Evolutionary conservation across 1,284 basidiomycete species (phyloP).

Genomic region (Ustilago nuda): DNA sequence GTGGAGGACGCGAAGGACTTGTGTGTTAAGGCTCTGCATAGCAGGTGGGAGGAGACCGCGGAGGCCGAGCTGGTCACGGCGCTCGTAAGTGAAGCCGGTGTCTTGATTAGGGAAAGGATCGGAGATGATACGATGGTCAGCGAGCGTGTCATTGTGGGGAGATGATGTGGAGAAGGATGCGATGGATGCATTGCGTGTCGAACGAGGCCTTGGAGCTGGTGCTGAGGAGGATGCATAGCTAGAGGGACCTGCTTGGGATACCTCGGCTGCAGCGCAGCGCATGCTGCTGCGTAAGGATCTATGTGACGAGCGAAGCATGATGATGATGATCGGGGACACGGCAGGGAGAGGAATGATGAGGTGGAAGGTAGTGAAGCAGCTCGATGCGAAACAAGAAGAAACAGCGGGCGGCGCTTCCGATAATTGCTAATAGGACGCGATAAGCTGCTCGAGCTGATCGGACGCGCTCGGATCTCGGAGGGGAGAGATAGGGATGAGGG

Average conservation of each 20-base stretch:
- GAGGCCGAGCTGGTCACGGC: constrained; percentile 79
- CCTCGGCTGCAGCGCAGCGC: constrained; percentile 18
- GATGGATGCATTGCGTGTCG: constrained; percentile 7
- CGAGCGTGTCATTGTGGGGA: constrained; percentile 11
- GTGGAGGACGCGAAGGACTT: constrained; percentile 75
- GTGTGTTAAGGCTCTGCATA: constrained; percentile 72
- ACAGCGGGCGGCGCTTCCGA: not conserved
- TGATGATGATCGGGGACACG: not conserved
- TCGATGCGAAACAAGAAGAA: constrained; percentile 1
- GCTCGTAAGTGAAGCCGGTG: constrained; percentile 77
- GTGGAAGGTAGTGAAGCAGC: not conserved
- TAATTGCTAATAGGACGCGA: not conserved
- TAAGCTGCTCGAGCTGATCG: not conserved
- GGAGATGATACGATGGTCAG: constrained; percentile 47
- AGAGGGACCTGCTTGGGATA: constrained; percentile 1
- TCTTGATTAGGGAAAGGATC: constrained; percentile 50
- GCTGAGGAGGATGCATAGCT: constrained; percentile 14
- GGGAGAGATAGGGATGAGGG: not conserved
- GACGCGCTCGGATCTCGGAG: not conserved
- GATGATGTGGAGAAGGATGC: constrained; percentile 27
- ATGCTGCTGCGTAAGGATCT: constrained; percentile 12
- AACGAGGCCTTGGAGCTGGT: constrained; percentile 4
- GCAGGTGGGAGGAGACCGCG: constrained; percentile 77
- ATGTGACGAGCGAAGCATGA: constrained; percentile 31
- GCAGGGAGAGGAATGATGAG: not conserved